Evolutionary conservation across 768 basidiomycete genomes (phyloP).

Genomic region (Inosperma sp.): DNA sequence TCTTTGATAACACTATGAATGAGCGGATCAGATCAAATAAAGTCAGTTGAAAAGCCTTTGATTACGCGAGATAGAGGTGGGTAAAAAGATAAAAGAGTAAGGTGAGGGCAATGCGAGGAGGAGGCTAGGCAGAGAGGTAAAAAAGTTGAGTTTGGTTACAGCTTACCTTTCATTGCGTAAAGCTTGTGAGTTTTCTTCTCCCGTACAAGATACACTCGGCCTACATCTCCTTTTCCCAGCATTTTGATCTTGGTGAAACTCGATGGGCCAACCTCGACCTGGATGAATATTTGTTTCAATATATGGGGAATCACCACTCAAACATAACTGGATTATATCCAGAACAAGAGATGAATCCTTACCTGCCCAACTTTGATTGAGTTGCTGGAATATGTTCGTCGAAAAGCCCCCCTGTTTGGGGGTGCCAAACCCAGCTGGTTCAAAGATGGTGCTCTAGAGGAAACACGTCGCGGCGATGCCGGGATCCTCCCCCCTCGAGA

Average conservation of each 20-base stretch:
- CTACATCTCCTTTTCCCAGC: slow-evolving; percentile 98
- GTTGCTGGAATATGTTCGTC: slow-evolving; percentile 94
- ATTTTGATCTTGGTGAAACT: slow-evolving; percentile 97
- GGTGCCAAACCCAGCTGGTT: slow-evolving; percentile 35
- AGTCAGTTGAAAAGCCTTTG: slow-evolving; percentile 33
- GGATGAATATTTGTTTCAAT: slow-evolving; percentile 9
- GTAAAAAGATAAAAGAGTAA: slow-evolving; percentile 19
- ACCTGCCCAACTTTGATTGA: slow-evolving; percentile 93
- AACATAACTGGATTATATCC: slow-evolving; percentile 7
- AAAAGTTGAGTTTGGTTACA: not conserved
- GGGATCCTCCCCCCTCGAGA: slow-evolving; percentile 44
- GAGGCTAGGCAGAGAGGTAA: not conserved
- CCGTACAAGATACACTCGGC: slow-evolving; percentile 94
- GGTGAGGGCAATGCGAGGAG: slow-evolving; percentile 23
- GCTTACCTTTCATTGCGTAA: slow-evolving; percentile 99
- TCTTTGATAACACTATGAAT: slow-evolving; percentile 84
- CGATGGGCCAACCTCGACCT: slow-evolving; percentile 92
- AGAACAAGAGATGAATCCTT: slow-evolving; percentile 16
- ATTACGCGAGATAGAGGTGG: slow-evolving; percentile 29
- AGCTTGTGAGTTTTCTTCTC: slow-evolving; percentile 97
- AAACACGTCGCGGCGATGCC: slow-evolving; percentile 41
- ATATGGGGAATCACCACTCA: slow-evolving; percentile 17
- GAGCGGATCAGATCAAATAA: slow-evolving; percentile 30
- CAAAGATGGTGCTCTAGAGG: slow-evolving; percentile 33
- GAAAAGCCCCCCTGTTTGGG: slow-evolving; percentile 69